phyloP scores from a whole-genome alignment of 2,329 filamentous ascomycete species.

The Arachnomyces sp. region DNA sequence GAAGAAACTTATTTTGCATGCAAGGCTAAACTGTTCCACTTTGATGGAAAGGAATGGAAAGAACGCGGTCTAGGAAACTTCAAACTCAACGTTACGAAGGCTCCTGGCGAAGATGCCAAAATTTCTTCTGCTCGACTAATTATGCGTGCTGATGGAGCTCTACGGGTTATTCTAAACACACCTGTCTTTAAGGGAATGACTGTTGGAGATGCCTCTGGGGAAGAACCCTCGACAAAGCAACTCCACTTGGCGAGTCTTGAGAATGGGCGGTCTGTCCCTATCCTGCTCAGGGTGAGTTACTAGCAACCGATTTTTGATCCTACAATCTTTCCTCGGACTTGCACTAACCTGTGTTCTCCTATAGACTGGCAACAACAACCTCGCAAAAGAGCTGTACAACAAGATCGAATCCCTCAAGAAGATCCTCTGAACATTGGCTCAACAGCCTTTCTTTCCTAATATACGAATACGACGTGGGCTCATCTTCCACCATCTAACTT shows the following conservation, averaged over 20 bases:
- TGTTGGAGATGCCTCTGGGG: constrained; percentile 57
- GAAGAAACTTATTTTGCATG: constrained; percentile 68
- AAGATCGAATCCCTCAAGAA: constrained; percentile 34
- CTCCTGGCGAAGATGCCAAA: constrained; percentile 47
- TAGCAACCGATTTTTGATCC: too few species aligned
- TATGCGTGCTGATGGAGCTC: constrained; percentile 84
- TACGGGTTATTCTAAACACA: constrained; percentile 79
- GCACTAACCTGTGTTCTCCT: neutral
- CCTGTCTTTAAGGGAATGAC: constrained; percentile 69
- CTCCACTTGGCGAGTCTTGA: constrained; percentile 56
- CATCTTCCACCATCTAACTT: neutral
- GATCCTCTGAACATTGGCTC: constrained; percentile 23
- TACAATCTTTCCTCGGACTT: neutral
- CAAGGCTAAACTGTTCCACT: constrained; percentile 76
- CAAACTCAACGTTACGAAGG: constrained; percentile 68
- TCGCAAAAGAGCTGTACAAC: constrained; percentile 40
- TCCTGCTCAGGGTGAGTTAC: constrained; percentile 48
- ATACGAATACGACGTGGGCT: neutral
- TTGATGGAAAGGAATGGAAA: constrained; percentile 72
- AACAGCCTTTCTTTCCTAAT: too few species aligned
- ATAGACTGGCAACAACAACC: constrained; percentile 36
- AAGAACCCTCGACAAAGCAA: constrained; percentile 61
- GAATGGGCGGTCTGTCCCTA: constrained; percentile 43
- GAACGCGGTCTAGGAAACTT: constrained; percentile 78
- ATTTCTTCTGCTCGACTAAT: constrained; percentile 62